Conservation (phyloP, 306 rosid species). For the Geum urbanum region DNA sequence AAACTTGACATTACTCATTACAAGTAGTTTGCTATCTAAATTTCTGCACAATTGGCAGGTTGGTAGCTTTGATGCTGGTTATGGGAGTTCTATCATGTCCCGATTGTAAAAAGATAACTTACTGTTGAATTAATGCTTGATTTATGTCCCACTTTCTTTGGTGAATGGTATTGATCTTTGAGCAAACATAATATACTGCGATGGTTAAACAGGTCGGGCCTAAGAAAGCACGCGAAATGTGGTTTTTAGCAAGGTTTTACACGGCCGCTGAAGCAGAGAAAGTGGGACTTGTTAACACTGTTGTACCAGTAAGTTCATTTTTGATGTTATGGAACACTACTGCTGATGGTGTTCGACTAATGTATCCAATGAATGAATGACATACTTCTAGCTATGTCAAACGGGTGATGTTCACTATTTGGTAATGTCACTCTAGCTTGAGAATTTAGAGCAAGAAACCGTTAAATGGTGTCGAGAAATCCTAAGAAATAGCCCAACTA, state of each 20-base stretch:
- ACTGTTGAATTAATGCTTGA: background rate
- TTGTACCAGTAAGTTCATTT: slow-evolving; percentile 61
- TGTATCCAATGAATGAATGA: background rate
- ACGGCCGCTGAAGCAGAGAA: slow-evolving; percentile 82
- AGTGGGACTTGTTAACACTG: slow-evolving; percentile 89
- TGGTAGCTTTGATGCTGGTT: slow-evolving; percentile 98
- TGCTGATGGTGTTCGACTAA: background rate
- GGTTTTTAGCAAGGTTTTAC: slow-evolving; percentile 87
- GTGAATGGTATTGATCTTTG: slow-evolving; percentile 4
- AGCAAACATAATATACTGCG: background rate
- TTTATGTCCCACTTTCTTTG: background rate
- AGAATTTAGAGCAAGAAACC: slow-evolving; percentile 73
- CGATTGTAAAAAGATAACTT: slow-evolving; percentile 52
- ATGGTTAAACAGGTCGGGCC: slow-evolving; percentile 62
- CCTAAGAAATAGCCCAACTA: slow-evolving; percentile 83
- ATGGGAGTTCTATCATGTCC: slow-evolving; percentile 94
- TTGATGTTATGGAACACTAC: background rate
- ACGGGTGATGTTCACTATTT: background rate
- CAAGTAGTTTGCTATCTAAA: background rate
- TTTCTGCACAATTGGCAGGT: slow-evolving; percentile 41
- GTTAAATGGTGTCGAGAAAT: slow-evolving; percentile 86
- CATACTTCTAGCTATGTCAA: background rate
- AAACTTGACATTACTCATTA: background rate
- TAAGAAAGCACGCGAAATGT: slow-evolving; percentile 83
- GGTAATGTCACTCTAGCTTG: slow-evolving; percentile 42